phyloP scores from a whole-genome alignment of 331 rosid genomes.

The Malus hybrid region DNA sequence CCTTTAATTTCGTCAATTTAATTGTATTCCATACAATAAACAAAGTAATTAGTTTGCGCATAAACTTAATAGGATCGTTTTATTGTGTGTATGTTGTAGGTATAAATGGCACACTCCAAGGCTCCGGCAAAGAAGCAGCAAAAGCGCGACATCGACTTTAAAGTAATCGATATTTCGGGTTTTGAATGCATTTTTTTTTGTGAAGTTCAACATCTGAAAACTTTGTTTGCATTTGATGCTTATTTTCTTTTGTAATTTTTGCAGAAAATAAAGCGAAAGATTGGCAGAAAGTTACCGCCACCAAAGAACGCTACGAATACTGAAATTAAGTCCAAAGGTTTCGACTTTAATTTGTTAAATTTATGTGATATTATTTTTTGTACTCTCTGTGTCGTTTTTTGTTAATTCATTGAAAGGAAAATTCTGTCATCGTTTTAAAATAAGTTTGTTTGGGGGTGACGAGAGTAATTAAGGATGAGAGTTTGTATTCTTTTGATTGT shows the following conservation, averaged over 20 bases:
- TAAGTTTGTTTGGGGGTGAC: not conserved
- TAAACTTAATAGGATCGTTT: not conserved
- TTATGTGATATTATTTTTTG: not conserved
- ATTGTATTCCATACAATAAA: not conserved
- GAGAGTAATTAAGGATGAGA: not conserved
- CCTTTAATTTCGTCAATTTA: not conserved
- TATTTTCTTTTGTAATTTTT: not conserved
- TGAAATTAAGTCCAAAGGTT: conserved; percentile 84
- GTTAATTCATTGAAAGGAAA: not conserved
- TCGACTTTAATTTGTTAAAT: not conserved
- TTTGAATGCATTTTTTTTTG: not conserved
- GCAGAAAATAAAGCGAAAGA: conserved; percentile 78
- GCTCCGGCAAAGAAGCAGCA: conserved; percentile 52
- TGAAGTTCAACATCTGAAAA: not conserved
- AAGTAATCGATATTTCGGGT: conserved; percentile 24
- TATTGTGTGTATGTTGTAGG: not conserved
- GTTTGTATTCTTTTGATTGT: not conserved
- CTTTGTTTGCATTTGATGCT: not conserved
- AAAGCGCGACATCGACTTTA: conserved; percentile 64
- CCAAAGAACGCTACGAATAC: conserved; percentile 77
- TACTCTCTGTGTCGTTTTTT: not conserved
- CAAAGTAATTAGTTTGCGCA: not conserved
- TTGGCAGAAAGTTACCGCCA: conserved; percentile 80
- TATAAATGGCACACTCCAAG: conserved; percentile 53
- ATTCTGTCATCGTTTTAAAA: not conserved